Base-by-base conservation (phyloP, 192 early-diverging fungal species). In the Lunasporangiospora selenospora region DNA sequence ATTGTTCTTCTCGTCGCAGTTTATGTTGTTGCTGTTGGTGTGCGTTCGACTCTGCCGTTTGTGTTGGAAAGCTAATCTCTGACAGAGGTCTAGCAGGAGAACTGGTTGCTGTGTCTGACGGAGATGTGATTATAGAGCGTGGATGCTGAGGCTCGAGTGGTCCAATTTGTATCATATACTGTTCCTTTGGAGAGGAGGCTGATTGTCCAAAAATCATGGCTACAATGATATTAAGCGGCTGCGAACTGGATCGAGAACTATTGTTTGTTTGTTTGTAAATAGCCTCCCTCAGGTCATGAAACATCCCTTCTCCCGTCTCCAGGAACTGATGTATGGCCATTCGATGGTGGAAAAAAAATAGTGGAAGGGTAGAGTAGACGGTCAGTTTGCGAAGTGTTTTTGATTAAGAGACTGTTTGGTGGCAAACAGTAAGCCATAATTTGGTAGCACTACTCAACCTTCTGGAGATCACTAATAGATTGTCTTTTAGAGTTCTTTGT, bases 101-200 rank as follows among this genome's bases (percentile, higher is more conserved):
- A n/a, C 2, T 2, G 24, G 2, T 13, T 10, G 8, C 26, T n/a
- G 27, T 27, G 3, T 6, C 1, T 8, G 15, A 31, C 6, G 39
- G 24, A 1, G 8, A 12, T 5, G 53, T 38, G 2, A 36, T 12
- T 3, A 36, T 24, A 11, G 24, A 21, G 52, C 21, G 26, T n/a
- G 34, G 13, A 0, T 31, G 53, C 12, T 30, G 39, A 11, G 66
- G 45, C 31, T 56, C 58, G 8, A 70, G 33, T 0, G 66, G 66
- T 26, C 66, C 66, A 19, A 70, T 49, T 10, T 57, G 57, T 15
- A 70, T 61, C 66, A 70, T 70, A 58, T 70, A 70, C n/a, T 70
- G 66, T 18, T 70, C 66, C 24, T 50, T 61, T 30, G 58, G 58
- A 9, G 52, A 55, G 3, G 44, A 60, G 11, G 61, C 15, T n/a